Evolutionary conservation across 2,329 filamentous ascomycete genomes (phyloP), one percentile per base, ranked within the genome.

Genomic region (Penicillium fuscoglaucum): DNA sequence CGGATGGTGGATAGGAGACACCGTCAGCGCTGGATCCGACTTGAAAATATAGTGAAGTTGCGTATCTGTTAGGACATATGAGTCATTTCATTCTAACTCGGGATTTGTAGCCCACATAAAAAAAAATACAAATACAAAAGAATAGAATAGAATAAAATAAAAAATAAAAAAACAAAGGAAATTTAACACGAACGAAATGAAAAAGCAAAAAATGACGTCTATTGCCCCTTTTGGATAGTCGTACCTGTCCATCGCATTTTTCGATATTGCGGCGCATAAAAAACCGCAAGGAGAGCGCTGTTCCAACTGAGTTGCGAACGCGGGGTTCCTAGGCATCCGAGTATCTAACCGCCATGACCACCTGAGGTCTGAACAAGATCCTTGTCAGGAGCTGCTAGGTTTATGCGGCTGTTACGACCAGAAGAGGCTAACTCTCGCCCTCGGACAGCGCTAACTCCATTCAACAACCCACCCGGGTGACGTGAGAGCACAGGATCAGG

Each of bases 1-100:
- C 66, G 62, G 66, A 62, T 67, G 12, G 47, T 54, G 55, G 50
- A 58, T 55, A 51, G 26, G 37, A 55, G 33, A 54, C 35, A 60
- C 37, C 24, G 48, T 58, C 43, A 57, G 47, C 50, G 40, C 40
- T 54, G 19, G 10, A 26, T 49, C 24, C 15, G 5, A 40, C 21
- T 40, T 17, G 28, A 28, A 45, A 43, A 19, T 28, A 24, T 24
- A 26, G n/a, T 19, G 53, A 41, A 46, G 48, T 59, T 33, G 37
- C n/a, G 17, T 49, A 31, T 45, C 41, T 46, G 19, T 24, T 24
- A 37, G 53, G 21, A 15, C 9, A 21, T 28, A 31, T 37, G 54
- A 43, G 29, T 44, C 31, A 39, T 51, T 39, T 31, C 13, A 35
- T 43, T 26, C 46, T n/a, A 48, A 28, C 13, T 26, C 28, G 13